Base-by-base conservation (phyloP, 2,329 filamentous ascomycete species). In the Diaporthe citrichinensis region DNA sequence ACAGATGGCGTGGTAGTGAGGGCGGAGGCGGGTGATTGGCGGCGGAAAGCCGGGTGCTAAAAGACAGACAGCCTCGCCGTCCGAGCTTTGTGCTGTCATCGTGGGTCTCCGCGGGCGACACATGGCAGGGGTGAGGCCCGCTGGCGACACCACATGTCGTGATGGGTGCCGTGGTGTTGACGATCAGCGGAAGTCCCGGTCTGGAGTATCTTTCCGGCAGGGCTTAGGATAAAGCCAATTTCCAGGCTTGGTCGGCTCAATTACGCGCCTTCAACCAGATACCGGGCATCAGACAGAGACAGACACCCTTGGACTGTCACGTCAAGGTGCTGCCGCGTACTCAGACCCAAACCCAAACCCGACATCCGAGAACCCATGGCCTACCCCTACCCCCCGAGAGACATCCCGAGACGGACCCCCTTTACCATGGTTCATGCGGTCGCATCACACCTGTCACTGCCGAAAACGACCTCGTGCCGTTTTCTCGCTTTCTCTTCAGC, bases 391-490 rank as follows among this genome's bases (percentile, higher is more conserved):
- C 36, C 34, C 10, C 17, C 8, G 65, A 55, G 34, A 69, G 65
- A 55, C 65, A 55, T 69, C 65, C 65, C 65, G 65, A 68, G 65
- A 68, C 65, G 12, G 46, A 14, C 28, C 65, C 62, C 46, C 23
- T 51, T 39, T 25, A 68, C 62, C 65, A 36, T 69, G 65, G 65
- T 69, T 69, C 65, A 69, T 55, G 65, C 65, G 17, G 65, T 17
- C 49, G 65, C 65, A 55, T 69, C 65, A 55, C 49, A 69, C 49
- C 65, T 55, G 65, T 55, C 65, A 69, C 65, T 36, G 49, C 65
- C 34, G 49, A 8, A 41, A 55, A 41, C 34, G 34, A 41, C 65
- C 34, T 55, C 34, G 34, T 49, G 49, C 15, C 49, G 31, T 53
- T 14, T 17, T n/a, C 14, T 39, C 34, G 2, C 31, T 53, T 53